phyloP scores from a whole-genome alignment of 768 basidiomycete species.

The Boletus rex-veris region DNA sequence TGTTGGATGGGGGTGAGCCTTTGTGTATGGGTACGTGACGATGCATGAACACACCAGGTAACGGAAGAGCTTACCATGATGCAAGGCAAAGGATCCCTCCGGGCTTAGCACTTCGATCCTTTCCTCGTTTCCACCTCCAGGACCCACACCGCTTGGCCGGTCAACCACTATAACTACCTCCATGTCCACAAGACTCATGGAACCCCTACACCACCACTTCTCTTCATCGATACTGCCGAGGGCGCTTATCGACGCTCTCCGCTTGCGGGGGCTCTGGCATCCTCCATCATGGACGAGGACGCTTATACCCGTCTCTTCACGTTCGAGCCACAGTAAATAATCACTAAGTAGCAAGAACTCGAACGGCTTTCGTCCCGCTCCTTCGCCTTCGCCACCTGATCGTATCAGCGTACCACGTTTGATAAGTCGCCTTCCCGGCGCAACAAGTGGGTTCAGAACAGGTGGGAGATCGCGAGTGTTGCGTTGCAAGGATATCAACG shows the following conservation, averaged over 20 bases:
- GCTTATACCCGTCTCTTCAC: slow-evolving; percentile 38
- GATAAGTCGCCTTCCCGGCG: slow-evolving; percentile 76
- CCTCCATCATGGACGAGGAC: slow-evolving; percentile 19
- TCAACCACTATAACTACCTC: slow-evolving; percentile 59
- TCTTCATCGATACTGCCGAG: slow-evolving; percentile 48
- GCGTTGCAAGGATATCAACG: slow-evolving; percentile 75
- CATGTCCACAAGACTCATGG: slow-evolving; percentile 65
- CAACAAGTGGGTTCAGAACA: slow-evolving; percentile 71
- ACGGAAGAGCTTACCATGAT: slow-evolving; percentile 48
- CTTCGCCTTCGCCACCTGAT: slow-evolving; percentile 42
- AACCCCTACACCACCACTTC: slow-evolving; percentile 70
- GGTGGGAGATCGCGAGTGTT: slow-evolving; percentile 73
- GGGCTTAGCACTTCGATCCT: slow-evolving; percentile 75
- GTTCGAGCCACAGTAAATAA: slow-evolving; percentile 72
- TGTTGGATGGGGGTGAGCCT: slow-evolving; percentile 2
- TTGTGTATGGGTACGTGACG: background rate
- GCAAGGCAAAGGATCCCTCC: slow-evolving; percentile 70
- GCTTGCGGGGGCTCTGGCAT: slow-evolving; percentile 14
- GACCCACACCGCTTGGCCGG: slow-evolving; percentile 20
- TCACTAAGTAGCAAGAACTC: slow-evolving; percentile 85
- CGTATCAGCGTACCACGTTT: slow-evolving; percentile 63
- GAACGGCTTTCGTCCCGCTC: slow-evolving; percentile 36
- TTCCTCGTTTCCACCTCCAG: slow-evolving; percentile 40
- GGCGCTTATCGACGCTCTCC: slow-evolving; percentile 16
- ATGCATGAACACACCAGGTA: background rate